phyloP scores from a whole-genome alignment of 495 filamentous ascomycete genomes.

The Penicillium robsamsonii region DNA sequence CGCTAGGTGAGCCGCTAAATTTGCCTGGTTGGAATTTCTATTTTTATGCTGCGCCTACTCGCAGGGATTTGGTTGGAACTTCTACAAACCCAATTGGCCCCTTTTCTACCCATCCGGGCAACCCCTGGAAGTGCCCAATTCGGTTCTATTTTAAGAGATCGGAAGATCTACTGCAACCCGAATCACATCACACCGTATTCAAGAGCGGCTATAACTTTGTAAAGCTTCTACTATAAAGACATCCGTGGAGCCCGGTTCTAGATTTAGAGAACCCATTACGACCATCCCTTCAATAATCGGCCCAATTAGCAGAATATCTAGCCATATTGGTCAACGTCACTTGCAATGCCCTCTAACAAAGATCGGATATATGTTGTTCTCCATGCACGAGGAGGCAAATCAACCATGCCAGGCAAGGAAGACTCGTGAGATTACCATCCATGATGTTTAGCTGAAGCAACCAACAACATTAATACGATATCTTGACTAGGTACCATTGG shows the following conservation, averaged over 20 bases:
- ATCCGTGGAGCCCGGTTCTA: not conserved
- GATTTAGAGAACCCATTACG: not conserved
- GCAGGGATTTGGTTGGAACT: not conserved
- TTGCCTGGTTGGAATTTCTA: not conserved
- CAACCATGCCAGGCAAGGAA: constrained; percentile 32
- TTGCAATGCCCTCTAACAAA: constrained; percentile 26
- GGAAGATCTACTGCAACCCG: not conserved
- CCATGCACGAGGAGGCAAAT: constrained; percentile 34
- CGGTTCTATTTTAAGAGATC: not conserved
- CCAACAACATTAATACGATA: not conserved
- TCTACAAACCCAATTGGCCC: not conserved
- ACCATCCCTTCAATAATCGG: not conserved
- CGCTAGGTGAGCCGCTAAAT: not conserved
- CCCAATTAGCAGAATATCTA: not conserved
- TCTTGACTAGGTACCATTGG: constrained; percentile 32
- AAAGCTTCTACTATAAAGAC: not conserved
- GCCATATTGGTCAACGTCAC: not conserved
- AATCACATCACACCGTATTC: not conserved
- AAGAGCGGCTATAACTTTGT: not conserved
- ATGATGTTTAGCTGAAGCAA: not conserved
- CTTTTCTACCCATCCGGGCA: not conserved
- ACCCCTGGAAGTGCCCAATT: not conserved
- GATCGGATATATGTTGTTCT: constrained; percentile 38
- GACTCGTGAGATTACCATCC: constrained; percentile 18
- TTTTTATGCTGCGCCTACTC: not conserved